Base-by-base conservation (phyloP, 148 eudicot species). In the Rhododendron molle region DNA sequence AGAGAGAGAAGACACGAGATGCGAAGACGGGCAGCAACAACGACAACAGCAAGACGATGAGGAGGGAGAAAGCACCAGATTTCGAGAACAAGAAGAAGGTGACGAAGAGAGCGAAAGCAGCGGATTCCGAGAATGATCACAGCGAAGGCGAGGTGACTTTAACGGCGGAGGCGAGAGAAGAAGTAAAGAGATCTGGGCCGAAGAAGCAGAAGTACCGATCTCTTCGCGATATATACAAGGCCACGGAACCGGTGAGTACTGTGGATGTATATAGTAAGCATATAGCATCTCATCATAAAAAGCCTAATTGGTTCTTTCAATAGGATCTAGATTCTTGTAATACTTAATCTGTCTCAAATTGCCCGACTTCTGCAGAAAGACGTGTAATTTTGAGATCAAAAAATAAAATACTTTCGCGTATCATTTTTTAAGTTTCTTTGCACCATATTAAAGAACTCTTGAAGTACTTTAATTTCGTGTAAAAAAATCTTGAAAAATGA, bases 191-290 rank as follows among this genome's bases (percentile, higher is more conserved):
- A 3, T 52, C 38, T 3, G 62, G 38, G 52, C 69, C 47, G 15
- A 84, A 84, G 86, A 84, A 40, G 44, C 47, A 80, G 74, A 85
- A 73, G 82, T 78, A 85, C 38, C 82, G 82, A n/a, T 85, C 86
- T 5, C 78, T 85, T 8, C 46, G 7, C 34, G 43, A 56, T 54
- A 40, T 84, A 21, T 84, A 84, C 52, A 84, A 38, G 86, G 21
- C 78, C 12, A 73, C 85, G 2, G 76, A 52, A 34, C 72, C 80
- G 14, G 34, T 83, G 30, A 23, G 71, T 62, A 62, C 12, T n/a
- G 3, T 36, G 14, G 47, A 2, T 3, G 7, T 47, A 47, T 3
- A 52, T 50, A 12, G 67, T 13, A 67, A 67, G 58, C 5, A 10
- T 38, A 20, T 50, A 50, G 54, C 54, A n/a, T 82, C 58, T 46